Base-by-base conservation (phyloP, 139 green algal species). In the Closterium sp. region DNA sequence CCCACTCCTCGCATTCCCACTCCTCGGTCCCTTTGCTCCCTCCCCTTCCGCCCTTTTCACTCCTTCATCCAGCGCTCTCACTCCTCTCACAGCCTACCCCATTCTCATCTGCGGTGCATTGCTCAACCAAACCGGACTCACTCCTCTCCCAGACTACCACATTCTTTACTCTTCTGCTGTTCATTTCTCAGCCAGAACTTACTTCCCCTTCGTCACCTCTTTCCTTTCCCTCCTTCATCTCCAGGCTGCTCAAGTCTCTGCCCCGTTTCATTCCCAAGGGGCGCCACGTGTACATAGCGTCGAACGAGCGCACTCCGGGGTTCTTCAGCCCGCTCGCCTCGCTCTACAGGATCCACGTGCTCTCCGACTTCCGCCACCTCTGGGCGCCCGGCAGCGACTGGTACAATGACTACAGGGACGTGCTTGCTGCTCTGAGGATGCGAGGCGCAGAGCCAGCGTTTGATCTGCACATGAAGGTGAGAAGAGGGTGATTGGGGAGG, bases 281-380 rank as follows among this genome's bases (percentile, higher is more conserved):
- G 33, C 30, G 30, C 33, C 32, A 36, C 25, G 25, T 89, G 85
- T 89, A 89, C 85, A 89, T 89, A 55, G 85, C 85, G 32, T 55
- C 85, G 34, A 33, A 89, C 34, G 85, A 89, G 85, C 30, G 85
- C 30, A 38, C 33, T 9, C 30, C 30, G 25, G 85, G 85, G 16
- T 89, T 89, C 32, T 89, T 89, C 32, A 36, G 19, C n/a, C 33
- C 33, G 30, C 33, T 89, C 30, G 25, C 25, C 30, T 33, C 32
- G 32, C 25, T 55, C 25, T 89, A 89, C 34, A 33, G 64, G 85
- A 30, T 89, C 33, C 34, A 89, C 34, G 34, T 36, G 30, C 85
- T 89, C n/a, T 33, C 32, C 85, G 85, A 89, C 34, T 89, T 55
- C 85, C 34, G 30, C 25, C 33, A 89, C 32, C 34, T 89, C 33